Percentiles rank a stretch among this genome's conserved stretches.
Conservation (phyloP, 331 rosid species). For the Rosa hybrid region DNA sequence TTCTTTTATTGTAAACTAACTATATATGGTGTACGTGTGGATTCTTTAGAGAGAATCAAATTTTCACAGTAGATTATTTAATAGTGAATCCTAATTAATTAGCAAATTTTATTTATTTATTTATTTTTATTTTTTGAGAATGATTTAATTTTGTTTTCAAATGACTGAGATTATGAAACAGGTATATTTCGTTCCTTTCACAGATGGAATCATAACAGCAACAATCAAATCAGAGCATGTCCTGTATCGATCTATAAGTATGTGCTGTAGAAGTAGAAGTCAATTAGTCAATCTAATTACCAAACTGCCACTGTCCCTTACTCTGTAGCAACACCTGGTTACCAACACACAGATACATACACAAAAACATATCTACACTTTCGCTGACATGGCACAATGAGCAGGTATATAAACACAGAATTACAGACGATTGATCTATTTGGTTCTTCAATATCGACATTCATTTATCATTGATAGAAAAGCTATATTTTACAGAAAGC, state of each 20-base stretch:
- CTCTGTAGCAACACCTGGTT: neutral
- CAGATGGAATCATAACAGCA: neutral
- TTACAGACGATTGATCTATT: neutral
- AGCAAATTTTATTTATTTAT: too few relatives aligned
- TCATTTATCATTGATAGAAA: neutral
- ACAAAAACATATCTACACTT: neutral
- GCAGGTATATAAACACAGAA: neutral
- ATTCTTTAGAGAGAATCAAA: neutral
- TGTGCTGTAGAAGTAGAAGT: neutral
- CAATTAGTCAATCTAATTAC: neutral
- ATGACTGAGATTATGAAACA: neutral
- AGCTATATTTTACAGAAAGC: neutral
- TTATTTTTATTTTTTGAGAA: neutral
- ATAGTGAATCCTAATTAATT: neutral
- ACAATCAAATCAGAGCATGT: conserved; percentile 6
- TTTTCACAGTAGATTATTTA: neutral
- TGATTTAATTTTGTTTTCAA: neutral
- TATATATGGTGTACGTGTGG: too few relatives aligned
- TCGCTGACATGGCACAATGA: neutral
- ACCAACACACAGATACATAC: neutral
- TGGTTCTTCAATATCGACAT: neutral
- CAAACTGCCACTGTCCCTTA: conserved; percentile 2
- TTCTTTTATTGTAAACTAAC: too few relatives aligned
- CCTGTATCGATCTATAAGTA: neutral
- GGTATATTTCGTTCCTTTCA: neutral